phyloP scores from a whole-genome alignment of 305 asterid species.

The Rubia peregrina region DNA sequence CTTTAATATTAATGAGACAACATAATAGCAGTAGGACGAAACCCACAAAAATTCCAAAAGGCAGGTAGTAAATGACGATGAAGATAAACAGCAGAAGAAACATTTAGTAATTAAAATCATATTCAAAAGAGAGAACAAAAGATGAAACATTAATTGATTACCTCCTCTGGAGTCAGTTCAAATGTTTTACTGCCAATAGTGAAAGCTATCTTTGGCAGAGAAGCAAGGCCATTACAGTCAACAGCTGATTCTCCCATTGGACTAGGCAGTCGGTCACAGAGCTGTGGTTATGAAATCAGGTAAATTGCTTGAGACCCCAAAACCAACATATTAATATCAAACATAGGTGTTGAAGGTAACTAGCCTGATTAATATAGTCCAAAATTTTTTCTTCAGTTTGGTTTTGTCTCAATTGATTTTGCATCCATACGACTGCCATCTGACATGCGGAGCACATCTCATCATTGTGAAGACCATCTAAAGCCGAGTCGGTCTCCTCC shows the following conservation, averaged over 20 bases:
- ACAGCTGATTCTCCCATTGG: constrained; percentile 89
- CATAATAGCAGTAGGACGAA: not conserved
- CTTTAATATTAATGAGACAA: not conserved
- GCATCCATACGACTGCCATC: constrained; percentile 96
- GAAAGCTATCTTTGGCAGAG: constrained; percentile 68
- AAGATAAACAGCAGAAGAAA: not conserved
- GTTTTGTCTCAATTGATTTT: constrained; percentile 52
- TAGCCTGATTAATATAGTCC: constrained; percentile 67
- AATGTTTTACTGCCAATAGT: constrained; percentile 63
- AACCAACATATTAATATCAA: constrained; percentile 1
- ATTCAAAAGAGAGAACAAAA: not conserved
- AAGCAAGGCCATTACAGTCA: constrained; percentile 53
- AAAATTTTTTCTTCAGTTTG: constrained; percentile 58
- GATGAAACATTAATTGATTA: constrained; percentile 8
- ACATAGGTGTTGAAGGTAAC: constrained; percentile 10
- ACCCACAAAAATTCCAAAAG: not conserved
- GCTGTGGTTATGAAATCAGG: constrained; percentile 35
- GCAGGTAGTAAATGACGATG: not conserved
- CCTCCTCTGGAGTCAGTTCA: constrained; percentile 72
- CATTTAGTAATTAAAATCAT: not conserved
- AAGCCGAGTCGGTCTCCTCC: constrained; percentile 36
- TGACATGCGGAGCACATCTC: constrained; percentile 65
- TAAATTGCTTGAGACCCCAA: constrained; percentile 17
- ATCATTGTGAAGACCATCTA: constrained; percentile 37
- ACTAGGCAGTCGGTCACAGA: constrained; percentile 76